Conservation (phyloP, 2,329 filamentous ascomycete genomes). For the Aspergillus niger region DNA sequence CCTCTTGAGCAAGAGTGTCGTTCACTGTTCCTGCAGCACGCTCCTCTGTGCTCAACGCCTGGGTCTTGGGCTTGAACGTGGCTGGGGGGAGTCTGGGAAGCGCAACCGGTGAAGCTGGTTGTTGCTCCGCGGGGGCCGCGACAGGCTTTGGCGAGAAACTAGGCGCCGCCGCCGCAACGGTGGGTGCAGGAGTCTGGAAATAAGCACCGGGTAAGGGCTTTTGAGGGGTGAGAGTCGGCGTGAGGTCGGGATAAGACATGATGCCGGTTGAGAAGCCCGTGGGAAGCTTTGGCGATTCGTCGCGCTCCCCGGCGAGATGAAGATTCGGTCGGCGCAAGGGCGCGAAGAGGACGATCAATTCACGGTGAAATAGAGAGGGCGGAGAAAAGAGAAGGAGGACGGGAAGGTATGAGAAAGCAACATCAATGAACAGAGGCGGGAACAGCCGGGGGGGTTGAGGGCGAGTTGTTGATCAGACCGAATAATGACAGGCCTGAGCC, state of each 20-base stretch:
- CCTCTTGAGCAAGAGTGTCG: conserved; percentile 71
- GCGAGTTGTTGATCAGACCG: conserved; percentile 15
- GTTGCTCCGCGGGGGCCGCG: conserved; percentile 26
- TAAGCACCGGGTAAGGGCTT: conserved; percentile 46
- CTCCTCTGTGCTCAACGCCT: conserved; percentile 67
- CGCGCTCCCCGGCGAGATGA: conserved; percentile 28
- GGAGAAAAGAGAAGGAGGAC: conserved; percentile 15
- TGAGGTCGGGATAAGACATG: conserved; percentile 47
- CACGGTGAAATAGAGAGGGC: conserved; percentile 18
- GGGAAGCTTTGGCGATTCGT: conserved; percentile 15
- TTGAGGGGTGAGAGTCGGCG: conserved; percentile 38
- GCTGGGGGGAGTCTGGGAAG: conserved; percentile 40
- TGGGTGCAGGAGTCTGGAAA: conserved; percentile 44
- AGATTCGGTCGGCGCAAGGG: conserved; percentile 21
- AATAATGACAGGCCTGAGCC: conserved; percentile 14
- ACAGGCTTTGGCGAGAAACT: conserved; percentile 34
- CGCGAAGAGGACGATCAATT: conserved; percentile 10
- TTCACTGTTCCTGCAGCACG: conserved; percentile 85
- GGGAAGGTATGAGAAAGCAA: conserved; percentile 9
- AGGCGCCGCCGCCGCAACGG: conserved; percentile 39
- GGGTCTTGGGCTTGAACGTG: conserved; percentile 48
- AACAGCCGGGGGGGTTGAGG: conserved; percentile 8
- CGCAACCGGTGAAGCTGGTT: conserved; percentile 32
- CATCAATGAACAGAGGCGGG: conserved; percentile 23
- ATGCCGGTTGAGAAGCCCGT: conserved; percentile 23